These are phyloP conservation scores for Cytospora schulzeri DNA, from an alignment of 2,329 filamentous ascomycete species.

Conservation along the genomic window DNA sequence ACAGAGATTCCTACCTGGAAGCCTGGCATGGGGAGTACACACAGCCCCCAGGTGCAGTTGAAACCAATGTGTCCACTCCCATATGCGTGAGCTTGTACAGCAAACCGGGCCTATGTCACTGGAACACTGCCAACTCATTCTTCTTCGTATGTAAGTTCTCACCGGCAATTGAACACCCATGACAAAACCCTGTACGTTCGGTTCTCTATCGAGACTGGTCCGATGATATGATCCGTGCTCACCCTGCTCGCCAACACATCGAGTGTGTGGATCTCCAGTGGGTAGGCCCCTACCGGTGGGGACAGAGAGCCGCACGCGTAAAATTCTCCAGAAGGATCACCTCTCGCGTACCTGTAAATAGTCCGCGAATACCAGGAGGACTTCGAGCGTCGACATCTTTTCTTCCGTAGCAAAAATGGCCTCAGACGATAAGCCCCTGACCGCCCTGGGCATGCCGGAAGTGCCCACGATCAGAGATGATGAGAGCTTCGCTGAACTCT, in stretches of 20 bases:
- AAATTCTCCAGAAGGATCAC: conserved; percentile 13
- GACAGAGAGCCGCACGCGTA: conserved; percentile 12
- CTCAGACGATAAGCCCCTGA: not conserved
- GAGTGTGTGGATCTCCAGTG: conserved; percentile 8
- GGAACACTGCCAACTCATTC: not conserved
- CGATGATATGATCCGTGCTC: conserved; percentile 21
- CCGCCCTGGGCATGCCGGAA: not conserved
- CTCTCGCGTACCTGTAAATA: conserved; percentile 12
- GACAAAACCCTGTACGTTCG: not conserved
- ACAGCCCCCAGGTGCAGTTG: not conserved
- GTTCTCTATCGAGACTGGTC: conserved; percentile 3
- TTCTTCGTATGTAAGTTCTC: not conserved
- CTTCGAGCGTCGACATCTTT: conserved; percentile 4
- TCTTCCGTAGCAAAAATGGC: conserved; percentile 5
- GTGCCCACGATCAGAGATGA: conserved; percentile 17
- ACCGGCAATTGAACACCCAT: not conserved
- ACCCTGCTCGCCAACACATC: conserved; percentile 20
- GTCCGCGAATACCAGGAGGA: not conserved
- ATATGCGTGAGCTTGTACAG: not conserved
- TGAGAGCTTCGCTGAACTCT: conserved; percentile 20
- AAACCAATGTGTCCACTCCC: not conserved
- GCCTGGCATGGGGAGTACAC: not conserved
- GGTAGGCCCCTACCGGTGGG: not conserved
- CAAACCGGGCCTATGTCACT: not conserved
- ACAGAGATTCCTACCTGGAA: not conserved